Base-by-base conservation (phyloP, 352 stramenopile genomes). In the Aphanomyces stellatus region DNA sequence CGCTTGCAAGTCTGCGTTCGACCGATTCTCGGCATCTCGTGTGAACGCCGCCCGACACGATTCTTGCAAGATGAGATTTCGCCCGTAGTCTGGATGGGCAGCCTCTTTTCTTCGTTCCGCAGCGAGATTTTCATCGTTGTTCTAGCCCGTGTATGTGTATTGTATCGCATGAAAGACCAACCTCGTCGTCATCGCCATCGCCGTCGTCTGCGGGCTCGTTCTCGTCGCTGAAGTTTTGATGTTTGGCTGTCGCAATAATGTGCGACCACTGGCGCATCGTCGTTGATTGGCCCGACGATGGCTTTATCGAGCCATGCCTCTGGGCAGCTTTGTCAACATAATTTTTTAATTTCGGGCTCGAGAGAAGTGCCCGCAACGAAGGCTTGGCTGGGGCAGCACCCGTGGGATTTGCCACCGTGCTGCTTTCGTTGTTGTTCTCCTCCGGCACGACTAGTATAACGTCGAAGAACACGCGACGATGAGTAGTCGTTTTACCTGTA, bases 51-150 rank as follows among this genome's bases (percentile, higher is more conserved):
- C 78, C 0, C 82, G 79, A 64, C 80, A 91, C 0, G 79, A 86
- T 49, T 91, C 82, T 49, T 88, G 80, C 2, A 91, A 69, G 31
- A 89, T 74, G 13, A 89, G 69, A n/a, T 77, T 84, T 17, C 80
- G 79, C 1, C 80, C 75, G 61, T 91, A 83, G n/a, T 64, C 49
- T 37, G 49, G 49, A 30, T 64, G 35, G 24, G 17, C n/a, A 13
- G 25, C 22, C 27, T 48, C 35, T 10, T 37, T 33, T 34, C 28
- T 51, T 51, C 55, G 7, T 64, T 64, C 22, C 40, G 24, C 55
- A 15, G 8, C n/a, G n/a, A n/a, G n/a, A n/a, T n/a, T n/a, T n/a
- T n/a, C 40, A 13, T 11, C 35, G 17, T 5, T 35, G 31, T 46
- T 22, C 40, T 31, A 34, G 15, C 5, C 31, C 30, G 30, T n/a